Conservation (phyloP, 495 filamentous ascomycete species). For the Hypoxylon lienhwacheense region DNA sequence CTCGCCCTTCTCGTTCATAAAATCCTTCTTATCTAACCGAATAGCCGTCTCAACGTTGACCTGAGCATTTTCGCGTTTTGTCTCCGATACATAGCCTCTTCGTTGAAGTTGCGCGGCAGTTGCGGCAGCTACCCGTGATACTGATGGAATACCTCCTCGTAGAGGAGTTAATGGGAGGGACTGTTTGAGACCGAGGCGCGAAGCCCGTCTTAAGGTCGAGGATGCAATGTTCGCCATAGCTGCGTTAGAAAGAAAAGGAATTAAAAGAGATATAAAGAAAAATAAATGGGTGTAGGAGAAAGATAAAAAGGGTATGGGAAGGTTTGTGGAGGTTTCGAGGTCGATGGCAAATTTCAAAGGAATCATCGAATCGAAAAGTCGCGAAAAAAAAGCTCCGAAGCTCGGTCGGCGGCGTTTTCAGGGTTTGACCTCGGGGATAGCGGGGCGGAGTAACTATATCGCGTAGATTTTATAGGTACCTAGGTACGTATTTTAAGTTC, state of each 20-base stretch:
- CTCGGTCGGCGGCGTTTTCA: slow-evolving; percentile 23
- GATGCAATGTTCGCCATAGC: slow-evolving; percentile 74
- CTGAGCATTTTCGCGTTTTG: slow-evolving; percentile 76
- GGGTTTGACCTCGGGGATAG: slow-evolving; percentile 27
- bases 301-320: slow-evolving; percentile 5
- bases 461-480: background rate
- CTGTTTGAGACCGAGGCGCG: slow-evolving; percentile 65
- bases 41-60: slow-evolving; percentile 82
- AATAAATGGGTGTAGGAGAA: slow-evolving; percentile 15
- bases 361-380: slow-evolving; percentile 9
- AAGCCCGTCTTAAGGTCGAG: slow-evolving; percentile 74
- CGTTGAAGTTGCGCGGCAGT: slow-evolving; percentile 32
- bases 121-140: slow-evolving; percentile 49
- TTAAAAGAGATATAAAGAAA: slow-evolving; percentile 19
- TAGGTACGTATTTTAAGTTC: too few relatives aligned
- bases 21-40: slow-evolving; percentile 77
- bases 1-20: slow-evolving; percentile 70
- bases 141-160: slow-evolving; percentile 46
- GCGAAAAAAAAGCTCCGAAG: slow-evolving; percentile 30
- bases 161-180: slow-evolving; percentile 50
- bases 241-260: slow-evolving; percentile 27
- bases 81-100: slow-evolving; percentile 81
- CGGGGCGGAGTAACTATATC: slow-evolving; percentile 22
- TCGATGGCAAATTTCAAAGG: slow-evolving; percentile 27
- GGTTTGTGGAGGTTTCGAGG: background rate